These are phyloP conservation scores for Fusarium anthophilum DNA, from an alignment of 2,329 filamentous ascomycete genomes.

Conservation along the genomic window DNA sequence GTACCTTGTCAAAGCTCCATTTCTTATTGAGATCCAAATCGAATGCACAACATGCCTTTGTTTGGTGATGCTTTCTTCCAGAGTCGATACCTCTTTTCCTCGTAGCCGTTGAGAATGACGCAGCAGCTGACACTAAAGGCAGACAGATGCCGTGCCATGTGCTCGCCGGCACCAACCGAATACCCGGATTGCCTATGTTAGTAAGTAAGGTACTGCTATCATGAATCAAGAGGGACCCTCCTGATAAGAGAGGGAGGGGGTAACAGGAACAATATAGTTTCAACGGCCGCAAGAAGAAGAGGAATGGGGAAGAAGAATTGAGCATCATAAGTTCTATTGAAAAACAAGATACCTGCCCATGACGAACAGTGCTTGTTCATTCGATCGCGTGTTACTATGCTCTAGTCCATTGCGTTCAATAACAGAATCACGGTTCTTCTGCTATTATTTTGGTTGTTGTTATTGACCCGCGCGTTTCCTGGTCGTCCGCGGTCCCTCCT, in stretches of 20 bases:
- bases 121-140: conserved; percentile 10
- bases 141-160: conserved; percentile 13
- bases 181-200: conserved; percentile 3
- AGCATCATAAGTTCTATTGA: not conserved
- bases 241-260: not conserved
- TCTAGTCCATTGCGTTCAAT: conserved; percentile 9
- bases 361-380: not conserved
- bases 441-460: conserved; percentile 44
- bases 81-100: not conserved
- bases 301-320: not conserved
- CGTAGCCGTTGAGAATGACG: conserved; percentile 16
- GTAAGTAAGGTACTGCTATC: conserved; percentile 6
- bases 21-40: not conserved
- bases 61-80: not conserved
- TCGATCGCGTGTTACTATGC: not conserved
- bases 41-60: not conserved
- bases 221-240: conserved; percentile 13
- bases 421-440: conserved; percentile 24
- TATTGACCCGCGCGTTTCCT: conserved; percentile 45
- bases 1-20: not conserved
- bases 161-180: conserved; percentile 25
- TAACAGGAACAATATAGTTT: conserved; percentile 1
- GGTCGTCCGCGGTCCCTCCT: conserved; percentile 39
- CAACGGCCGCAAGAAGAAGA: conserved; percentile 4
- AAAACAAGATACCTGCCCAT: not conserved